These are phyloP conservation scores for Wallacemonas sp. DNA, from an alignment of 208 protist genomes.

Conservation along the genomic window DNA sequence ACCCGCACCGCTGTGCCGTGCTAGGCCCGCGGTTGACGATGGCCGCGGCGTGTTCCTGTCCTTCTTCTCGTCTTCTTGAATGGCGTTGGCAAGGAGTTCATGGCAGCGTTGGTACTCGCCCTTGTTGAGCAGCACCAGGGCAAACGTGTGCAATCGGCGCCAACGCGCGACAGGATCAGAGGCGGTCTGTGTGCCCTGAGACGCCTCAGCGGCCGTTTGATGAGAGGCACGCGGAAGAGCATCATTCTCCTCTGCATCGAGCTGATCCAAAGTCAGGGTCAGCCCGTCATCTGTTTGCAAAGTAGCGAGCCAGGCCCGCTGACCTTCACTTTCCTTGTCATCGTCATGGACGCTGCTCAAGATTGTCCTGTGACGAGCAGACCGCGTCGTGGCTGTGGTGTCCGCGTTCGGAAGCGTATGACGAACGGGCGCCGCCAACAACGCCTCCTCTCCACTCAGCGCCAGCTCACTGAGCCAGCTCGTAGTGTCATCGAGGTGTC, in stretches of 20 bases:
- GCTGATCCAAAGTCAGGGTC: not conserved
- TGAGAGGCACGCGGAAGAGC: too few species aligned
- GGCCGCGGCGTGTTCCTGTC: not conserved
- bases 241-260: too few species aligned
- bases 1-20: too few species aligned
- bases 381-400: too few species aligned
- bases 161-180: constrained; percentile 21
- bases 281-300: constrained; percentile 6
- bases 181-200: too few species aligned
- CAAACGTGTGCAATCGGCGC: constrained; percentile 52
- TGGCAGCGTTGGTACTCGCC: constrained; percentile 81
- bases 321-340: too few species aligned
- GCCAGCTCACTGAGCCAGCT: constrained; percentile 72
- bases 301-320: not conserved
- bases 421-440: constrained; percentile 12
- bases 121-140: constrained; percentile 53
- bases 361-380: not conserved
- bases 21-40: not conserved
- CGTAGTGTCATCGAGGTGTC: constrained; percentile 53
- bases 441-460: constrained; percentile 34
- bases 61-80: constrained; percentile 33
- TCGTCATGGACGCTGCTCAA: not conserved
- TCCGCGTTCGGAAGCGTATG: constrained; percentile 1
- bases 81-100: constrained; percentile 40
- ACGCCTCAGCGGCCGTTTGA: too few species aligned